Percentiles rank a stretch among this genome's conserved stretches.
Conservation (phyloP, 306 rosid species). For the Acacia melanoxylon region DNA sequence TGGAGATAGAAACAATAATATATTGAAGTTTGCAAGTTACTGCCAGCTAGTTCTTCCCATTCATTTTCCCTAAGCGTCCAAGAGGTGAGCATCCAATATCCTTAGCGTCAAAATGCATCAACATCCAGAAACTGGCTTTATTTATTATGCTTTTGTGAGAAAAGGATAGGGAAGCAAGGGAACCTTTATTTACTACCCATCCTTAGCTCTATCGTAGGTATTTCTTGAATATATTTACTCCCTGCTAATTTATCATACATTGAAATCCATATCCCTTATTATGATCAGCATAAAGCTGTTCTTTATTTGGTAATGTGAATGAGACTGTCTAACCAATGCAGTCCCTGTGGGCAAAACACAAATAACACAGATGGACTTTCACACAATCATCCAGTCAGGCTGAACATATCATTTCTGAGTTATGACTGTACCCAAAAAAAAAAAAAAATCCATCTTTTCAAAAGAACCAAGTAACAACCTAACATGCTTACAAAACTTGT, state of each 20-base stretch:
- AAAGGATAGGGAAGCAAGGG: background rate
- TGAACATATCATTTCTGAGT: background rate
- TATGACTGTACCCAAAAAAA: background rate
- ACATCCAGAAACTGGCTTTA: constrained; percentile 8
- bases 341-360: background rate
- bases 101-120: background rate
- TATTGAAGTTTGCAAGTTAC: background rate
- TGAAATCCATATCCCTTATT: constrained; percentile 9
- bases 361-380: background rate
- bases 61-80: background rate
- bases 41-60: background rate
- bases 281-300: background rate
- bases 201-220: background rate
- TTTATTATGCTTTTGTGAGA: background rate
- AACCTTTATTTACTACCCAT: background rate
- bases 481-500: background rate
- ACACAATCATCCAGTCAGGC: background rate
- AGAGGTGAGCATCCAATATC: background rate
- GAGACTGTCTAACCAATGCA: background rate
- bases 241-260: background rate
- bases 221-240: background rate
- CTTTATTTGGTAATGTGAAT: constrained; percentile 5
- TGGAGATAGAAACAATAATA: constrained; percentile 8
- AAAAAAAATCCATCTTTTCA: background rate
- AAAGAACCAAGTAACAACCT: background rate